phyloP scores from a whole-genome alignment of 1,284 basidiomycete genomes.

The Ustilago tritici region DNA sequence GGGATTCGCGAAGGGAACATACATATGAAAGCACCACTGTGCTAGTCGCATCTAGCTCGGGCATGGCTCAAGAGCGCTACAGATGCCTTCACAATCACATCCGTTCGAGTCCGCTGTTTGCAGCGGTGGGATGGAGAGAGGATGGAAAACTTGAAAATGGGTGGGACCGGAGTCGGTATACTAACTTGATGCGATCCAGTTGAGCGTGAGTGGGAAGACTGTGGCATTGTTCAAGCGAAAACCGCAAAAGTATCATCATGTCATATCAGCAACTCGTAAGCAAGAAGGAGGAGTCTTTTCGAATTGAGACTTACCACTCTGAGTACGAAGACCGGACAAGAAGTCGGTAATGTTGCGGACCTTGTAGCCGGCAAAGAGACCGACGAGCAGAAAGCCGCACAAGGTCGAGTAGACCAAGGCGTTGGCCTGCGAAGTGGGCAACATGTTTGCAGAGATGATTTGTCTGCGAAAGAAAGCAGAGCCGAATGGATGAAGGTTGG shows the following conservation, averaged over 20 bases:
- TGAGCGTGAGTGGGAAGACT: constrained; percentile 66
- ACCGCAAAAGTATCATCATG: not conserved
- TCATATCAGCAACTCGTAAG: not conserved
- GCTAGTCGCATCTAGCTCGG: constrained; percentile 5
- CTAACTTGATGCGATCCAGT: constrained; percentile 70
- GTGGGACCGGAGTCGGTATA: constrained; percentile 22
- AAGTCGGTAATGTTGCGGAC: constrained; percentile 66
- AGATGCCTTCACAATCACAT: constrained; percentile 15
- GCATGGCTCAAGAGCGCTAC: constrained; percentile 6
- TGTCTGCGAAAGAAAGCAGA: constrained; percentile 7
- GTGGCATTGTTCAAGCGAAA: constrained; percentile 3
- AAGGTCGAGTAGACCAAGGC: constrained; percentile 68
- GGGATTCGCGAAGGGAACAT: constrained; percentile 36
- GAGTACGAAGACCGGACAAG: constrained; percentile 66
- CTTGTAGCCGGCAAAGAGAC: constrained; percentile 66
- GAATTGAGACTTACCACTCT: constrained; percentile 55
- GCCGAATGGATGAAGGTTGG: not conserved
- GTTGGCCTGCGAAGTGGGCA: constrained; percentile 59
- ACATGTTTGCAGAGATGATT: constrained; percentile 23
- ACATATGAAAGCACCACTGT: constrained; percentile 19
- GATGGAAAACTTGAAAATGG: constrained; percentile 30
- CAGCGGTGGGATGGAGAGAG: constrained; percentile 36
- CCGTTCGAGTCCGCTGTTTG: constrained; percentile 47
- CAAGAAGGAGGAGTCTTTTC: not conserved
- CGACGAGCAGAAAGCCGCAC: constrained; percentile 66